These are phyloP conservation scores for Colletotrichum falcatum DNA, from an alignment of 2,329 filamentous ascomycete species.

Conservation along the genomic window DNA sequence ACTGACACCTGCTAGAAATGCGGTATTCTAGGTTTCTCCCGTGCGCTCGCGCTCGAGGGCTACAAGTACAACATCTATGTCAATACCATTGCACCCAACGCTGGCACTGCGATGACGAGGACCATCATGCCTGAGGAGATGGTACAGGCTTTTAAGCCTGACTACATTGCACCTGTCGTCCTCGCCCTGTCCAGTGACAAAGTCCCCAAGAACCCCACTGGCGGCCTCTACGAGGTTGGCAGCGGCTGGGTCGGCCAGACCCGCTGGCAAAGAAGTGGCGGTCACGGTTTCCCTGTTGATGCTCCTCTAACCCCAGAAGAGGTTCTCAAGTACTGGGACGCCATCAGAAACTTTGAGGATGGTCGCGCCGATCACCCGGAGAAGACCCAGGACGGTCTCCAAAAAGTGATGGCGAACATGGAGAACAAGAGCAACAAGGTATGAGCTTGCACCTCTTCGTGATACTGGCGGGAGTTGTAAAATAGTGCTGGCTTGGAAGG, in stretches of 20 bases:
- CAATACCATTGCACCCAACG: conserved; percentile 98
- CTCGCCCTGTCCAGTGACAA: conserved; percentile 87
- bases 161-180: conserved; percentile 95
- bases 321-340: conserved; percentile 79
- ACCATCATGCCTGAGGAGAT: conserved; percentile 97
- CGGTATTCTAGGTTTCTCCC: conserved; percentile 95
- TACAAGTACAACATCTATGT: conserved; percentile 98
- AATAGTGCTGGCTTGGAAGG: conserved; percentile 41
- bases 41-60: conserved; percentile 91
- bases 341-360: conserved; percentile 89
- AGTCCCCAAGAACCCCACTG: conserved; percentile 84
- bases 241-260: conserved; percentile 94
- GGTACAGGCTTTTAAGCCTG: conserved; percentile 98
- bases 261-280: conserved; percentile 92
- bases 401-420: conserved; percentile 85
- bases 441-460: conserved; percentile 55
- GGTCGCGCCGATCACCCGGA: conserved; percentile 88
- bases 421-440: conserved; percentile 76
- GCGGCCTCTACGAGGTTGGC: conserved; percentile 92
- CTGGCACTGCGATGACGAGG: conserved; percentile 93
- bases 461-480: conserved; percentile 31
- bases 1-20: conserved; percentile 71
- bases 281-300: conserved; percentile 91
- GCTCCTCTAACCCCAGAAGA: conserved; percentile 86
- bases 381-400: conserved; percentile 79